Percentiles rank a stretch among this genome's conserved stretches.
Conservation (phyloP, 192 early-diverging fungal species). For the Piromyces finnis region DNA sequence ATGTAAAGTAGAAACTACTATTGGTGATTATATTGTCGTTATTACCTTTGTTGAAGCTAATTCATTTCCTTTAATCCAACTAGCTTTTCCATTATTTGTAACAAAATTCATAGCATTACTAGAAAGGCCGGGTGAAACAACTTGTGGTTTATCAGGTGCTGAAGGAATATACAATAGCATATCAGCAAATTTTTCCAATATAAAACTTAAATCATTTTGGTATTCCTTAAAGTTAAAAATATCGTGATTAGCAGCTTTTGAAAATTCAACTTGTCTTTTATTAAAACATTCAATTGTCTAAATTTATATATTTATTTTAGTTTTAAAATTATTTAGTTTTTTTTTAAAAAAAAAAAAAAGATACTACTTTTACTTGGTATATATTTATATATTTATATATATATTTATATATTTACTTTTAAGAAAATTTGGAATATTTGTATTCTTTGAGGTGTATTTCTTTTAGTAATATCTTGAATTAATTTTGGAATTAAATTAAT, state of each 20-base stretch:
- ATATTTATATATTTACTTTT: constrained; percentile 30
- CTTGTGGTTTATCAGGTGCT: constrained; percentile 1
- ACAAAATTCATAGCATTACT: constrained; percentile 26
- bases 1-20: no score
- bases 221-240: constrained; percentile 34
- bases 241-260: constrained; percentile 12
- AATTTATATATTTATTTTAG: no score
- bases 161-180: constrained; percentile 43
- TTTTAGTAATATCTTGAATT: constrained; percentile 30
- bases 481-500: constrained; percentile 32
- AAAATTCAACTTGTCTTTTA: not conserved
- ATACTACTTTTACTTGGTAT: no score
- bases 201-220: constrained; percentile 26
- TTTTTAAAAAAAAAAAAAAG: no score
- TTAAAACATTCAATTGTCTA: not conserved
- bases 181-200: constrained; percentile 37
- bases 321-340: no score
- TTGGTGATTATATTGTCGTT: no score
- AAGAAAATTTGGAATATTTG: constrained; percentile 44
- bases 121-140: constrained; percentile 35
- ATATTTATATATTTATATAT: no score
- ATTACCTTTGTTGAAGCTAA: constrained; percentile 9
- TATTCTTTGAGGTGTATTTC: constrained; percentile 36
- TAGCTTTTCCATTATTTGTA: constrained; percentile 55
- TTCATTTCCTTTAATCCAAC: constrained; percentile 31